A percentile compares a stretch with the other conserved stretches of the same genome.
Conservation (phyloP, 352 stramenopile species). For the Phytophthora palmivora region DNA sequence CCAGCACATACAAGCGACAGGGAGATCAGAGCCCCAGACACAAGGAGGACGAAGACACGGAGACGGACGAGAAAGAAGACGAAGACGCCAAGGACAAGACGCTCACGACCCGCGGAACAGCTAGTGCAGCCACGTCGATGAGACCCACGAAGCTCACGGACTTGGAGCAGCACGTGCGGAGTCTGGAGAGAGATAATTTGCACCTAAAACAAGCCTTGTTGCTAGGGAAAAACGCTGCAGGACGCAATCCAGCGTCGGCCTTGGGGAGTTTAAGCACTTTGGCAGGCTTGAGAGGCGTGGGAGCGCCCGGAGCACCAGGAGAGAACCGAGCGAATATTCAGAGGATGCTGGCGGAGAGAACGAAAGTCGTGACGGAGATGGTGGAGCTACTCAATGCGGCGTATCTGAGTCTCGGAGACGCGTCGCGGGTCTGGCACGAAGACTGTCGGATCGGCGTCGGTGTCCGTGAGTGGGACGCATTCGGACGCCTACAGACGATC, state of each 20-base stretch:
- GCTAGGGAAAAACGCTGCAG: conserved; percentile 58
- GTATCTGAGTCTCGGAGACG: conserved; percentile 72
- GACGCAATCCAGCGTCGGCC: conserved; percentile 24
- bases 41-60: conserved; percentile 25
- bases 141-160: conserved; percentile 76
- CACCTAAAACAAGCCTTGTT: conserved; percentile 81
- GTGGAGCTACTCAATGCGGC: conserved; percentile 77
- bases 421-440: conserved; percentile 75
- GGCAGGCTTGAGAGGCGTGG: conserved; percentile 17
- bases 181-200: conserved; percentile 76
- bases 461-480: conserved; percentile 83
- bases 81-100: conserved; percentile 17
- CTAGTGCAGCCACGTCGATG: neutral
- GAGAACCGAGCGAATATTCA: conserved; percentile 52
- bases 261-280: conserved; percentile 36
- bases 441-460: conserved; percentile 78
- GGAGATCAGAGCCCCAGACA: conserved; percentile 14
- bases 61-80: conserved; percentile 16
- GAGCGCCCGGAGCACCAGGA: neutral
- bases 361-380: conserved; percentile 84
- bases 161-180: conserved; percentile 72
- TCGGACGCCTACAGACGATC: conserved; percentile 73
- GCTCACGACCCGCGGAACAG: neutral
- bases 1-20: neutral
- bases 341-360: conserved; percentile 66